Conservation (phyloP, 352 stramenopile genomes). For the Pythium coloratum region DNA sequence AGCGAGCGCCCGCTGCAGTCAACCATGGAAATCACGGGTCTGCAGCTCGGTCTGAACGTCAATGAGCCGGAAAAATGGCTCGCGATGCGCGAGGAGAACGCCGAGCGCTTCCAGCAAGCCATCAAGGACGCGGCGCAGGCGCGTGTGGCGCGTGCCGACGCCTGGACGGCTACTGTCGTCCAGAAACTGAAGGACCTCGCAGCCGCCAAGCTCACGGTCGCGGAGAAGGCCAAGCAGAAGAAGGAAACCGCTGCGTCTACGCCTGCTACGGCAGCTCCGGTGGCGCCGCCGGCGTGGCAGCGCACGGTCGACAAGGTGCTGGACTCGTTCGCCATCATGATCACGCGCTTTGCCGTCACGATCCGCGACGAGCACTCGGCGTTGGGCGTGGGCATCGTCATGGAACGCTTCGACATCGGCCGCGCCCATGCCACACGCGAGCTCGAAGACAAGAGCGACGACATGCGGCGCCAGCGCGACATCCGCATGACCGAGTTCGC, state of each 20-base stretch:
- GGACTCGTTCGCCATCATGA: constrained; percentile 64
- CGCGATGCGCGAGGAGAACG: constrained; percentile 67
- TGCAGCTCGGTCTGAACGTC: constrained; percentile 56
- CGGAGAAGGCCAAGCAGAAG: constrained; percentile 22
- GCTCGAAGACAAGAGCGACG: constrained; percentile 10
- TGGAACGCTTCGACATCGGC: constrained; percentile 66
- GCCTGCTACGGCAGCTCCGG: background rate
- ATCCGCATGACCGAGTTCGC: constrained; percentile 64
- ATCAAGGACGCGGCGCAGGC: constrained; percentile 52
- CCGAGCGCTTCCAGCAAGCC: constrained; percentile 47
- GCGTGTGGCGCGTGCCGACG: constrained; percentile 50
- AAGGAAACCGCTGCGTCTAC: background rate
- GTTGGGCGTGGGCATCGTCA: constrained; percentile 49
- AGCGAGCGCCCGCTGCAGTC: constrained; percentile 36
- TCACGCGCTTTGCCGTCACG: constrained; percentile 49
- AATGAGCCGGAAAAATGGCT: constrained; percentile 80
- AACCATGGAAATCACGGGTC: constrained; percentile 48
- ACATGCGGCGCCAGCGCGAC: constrained; percentile 41
- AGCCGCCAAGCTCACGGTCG: constrained; percentile 33
- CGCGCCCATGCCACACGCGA: constrained; percentile 23
- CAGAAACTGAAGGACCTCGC: constrained; percentile 69
- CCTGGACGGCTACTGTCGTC: constrained; percentile 54
- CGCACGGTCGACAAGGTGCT: constrained; percentile 59
- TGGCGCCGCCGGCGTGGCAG: constrained; percentile 52
- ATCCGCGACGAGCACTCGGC: constrained; percentile 64